These are phyloP conservation scores for Blepharisma stoltei DNA, from an alignment of 73 alveolate genomes.

Conservation along the genomic window DNA sequence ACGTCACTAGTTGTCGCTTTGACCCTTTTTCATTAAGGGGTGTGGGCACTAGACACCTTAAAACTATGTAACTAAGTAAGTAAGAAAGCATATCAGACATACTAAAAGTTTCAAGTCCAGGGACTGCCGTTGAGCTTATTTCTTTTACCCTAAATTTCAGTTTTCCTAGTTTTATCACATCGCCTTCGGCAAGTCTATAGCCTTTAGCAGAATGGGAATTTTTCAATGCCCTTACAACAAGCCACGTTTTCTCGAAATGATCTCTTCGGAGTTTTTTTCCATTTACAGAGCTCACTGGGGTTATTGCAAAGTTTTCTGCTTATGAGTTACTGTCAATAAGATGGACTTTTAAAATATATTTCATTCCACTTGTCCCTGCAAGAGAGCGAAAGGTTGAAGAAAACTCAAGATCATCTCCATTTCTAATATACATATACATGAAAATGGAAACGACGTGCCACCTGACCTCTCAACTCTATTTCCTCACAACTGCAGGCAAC, in stretches of 20 bases:
- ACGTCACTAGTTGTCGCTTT: too few species aligned
- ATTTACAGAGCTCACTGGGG: conserved; percentile 17
- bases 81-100: conserved; percentile 15
- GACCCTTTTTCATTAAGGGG: too few species aligned
- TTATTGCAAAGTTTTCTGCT: background rate
- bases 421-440: too few species aligned
- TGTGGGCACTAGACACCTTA: too few species aligned
- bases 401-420: conserved; percentile 40
- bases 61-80: too few species aligned
- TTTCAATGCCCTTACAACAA: conserved; percentile 63
- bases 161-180: conserved; percentile 60
- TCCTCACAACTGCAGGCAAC: too few species aligned
- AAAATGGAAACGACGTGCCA: too few species aligned
- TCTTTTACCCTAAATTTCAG: conserved; percentile 68
- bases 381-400: too few species aligned
- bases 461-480: too few species aligned
- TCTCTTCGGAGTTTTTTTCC: background rate
- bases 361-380: background rate
- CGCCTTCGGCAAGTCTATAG: conserved; percentile 50
- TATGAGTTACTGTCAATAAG: background rate
- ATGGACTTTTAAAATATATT: background rate
- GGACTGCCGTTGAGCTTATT: conserved; percentile 31
- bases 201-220: conserved; percentile 41
- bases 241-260: conserved; percentile 59
- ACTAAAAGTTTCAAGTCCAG: conserved; percentile 2